These are phyloP conservation scores for Saussurea involucrata DNA, from an alignment of 129 eudicot genomes.

Conservation along the genomic window DNA sequence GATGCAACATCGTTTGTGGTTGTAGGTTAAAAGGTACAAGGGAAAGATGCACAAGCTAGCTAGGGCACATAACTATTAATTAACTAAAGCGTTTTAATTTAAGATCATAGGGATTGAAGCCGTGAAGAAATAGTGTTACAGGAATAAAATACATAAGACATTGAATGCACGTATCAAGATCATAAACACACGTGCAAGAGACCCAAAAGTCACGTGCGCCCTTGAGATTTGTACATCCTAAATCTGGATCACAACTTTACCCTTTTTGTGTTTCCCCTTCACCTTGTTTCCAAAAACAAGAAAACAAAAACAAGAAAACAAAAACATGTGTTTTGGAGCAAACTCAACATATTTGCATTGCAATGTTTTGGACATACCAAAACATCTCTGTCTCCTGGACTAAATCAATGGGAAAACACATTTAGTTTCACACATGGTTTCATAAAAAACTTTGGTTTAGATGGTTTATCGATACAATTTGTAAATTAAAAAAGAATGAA, in stretches of 20 bases:
- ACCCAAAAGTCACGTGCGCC: conserved; percentile 34
- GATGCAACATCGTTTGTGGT: not conserved
- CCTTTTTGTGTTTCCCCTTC: conserved; percentile 41
- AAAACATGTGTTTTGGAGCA: conserved; percentile 35
- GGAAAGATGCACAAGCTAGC: not conserved
- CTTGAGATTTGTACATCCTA: conserved; percentile 33
- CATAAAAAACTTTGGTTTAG: not conserved
- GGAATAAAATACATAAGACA: conserved; percentile 31
- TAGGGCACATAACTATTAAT: not conserved
- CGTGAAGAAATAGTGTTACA: conserved; percentile 6
- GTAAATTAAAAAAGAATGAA: not conserved
- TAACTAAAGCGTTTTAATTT: not conserved
- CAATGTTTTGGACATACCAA: conserved; percentile 26
- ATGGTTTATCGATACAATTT: not conserved
- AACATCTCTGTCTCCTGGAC: conserved; percentile 32
- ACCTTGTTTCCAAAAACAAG: conserved; percentile 39
- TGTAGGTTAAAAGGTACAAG: conserved; percentile 8
- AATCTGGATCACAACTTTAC: conserved; percentile 28
- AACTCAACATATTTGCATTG: conserved; percentile 30
- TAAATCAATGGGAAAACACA: conserved; percentile 26
- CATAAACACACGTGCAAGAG: conserved; percentile 39
- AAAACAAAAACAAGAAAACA: conserved; percentile 28
- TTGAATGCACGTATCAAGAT: conserved; percentile 32
- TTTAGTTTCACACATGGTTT: conserved; percentile 29
- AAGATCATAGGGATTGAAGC: conserved; percentile 31